A percentile compares a stretch with the other conserved stretches of the same genome.
These are phyloP conservation scores for Cyberlindnera maritima DNA, from an alignment of 805 yeast genomes.

Conservation along the genomic window DNA sequence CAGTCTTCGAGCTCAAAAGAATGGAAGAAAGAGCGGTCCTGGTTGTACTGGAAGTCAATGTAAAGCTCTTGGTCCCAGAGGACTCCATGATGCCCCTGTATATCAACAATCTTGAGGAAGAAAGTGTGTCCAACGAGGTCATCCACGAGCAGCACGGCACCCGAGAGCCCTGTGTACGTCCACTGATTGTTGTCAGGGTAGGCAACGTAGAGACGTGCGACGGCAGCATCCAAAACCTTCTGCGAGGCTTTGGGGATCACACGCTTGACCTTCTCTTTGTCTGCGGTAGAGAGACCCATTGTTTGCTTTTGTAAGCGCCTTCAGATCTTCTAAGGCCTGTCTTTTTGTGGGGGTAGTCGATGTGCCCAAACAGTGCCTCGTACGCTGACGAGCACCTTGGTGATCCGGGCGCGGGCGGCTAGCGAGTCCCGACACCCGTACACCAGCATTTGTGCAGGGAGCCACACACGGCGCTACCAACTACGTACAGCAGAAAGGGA, in stretches of 20 bases:
- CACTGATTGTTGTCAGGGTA: constrained; percentile 80
- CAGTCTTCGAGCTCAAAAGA: constrained; percentile 92
- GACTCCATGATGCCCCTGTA: constrained; percentile 78
- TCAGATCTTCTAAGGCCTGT: too few species aligned
- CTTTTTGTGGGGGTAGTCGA: neutral
- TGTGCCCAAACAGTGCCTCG: too few species aligned
- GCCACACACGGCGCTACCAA: neutral
- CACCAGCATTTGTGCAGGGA: neutral
- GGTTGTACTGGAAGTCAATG: constrained; percentile 83
- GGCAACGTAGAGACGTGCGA: constrained; percentile 86
- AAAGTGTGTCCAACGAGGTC: constrained; percentile 94
- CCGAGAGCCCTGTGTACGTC: constrained; percentile 85
- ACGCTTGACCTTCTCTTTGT: constrained; percentile 87
- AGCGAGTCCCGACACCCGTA: neutral
- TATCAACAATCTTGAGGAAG: constrained; percentile 85
- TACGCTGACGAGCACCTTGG: neutral
- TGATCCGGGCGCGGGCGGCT: neutral
- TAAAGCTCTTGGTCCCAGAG: constrained; percentile 97
- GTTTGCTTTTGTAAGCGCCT: neutral
- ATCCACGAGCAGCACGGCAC: constrained; percentile 85
- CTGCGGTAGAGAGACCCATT: constrained; percentile 45
- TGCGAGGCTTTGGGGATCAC: constrained; percentile 86
- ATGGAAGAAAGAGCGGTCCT: constrained; percentile 93
- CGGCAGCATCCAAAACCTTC: constrained; percentile 85
- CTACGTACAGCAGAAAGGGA: neutral